Evolutionary conservation across 2,329 filamentous ascomycete genomes (phyloP), one percentile per base, ranked within the genome.

Genomic region (Aspergillus sp.): DNA sequence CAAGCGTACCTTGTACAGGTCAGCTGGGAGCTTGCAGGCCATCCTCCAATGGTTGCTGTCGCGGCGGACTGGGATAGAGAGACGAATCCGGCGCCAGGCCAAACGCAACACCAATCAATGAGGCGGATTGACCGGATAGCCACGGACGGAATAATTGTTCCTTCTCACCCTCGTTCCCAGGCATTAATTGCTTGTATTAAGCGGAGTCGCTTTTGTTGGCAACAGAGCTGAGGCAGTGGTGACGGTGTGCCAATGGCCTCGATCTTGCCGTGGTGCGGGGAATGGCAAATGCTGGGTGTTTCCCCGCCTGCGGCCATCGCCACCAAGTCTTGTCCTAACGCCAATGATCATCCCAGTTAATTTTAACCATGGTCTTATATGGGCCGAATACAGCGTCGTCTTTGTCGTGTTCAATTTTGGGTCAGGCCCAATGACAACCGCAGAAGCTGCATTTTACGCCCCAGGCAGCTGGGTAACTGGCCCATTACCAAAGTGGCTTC

Each of bases 291-390:
- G 38, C 39, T 44, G 53, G 36, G 53, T 27, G 25, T 38, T 41
- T 55, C 52, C 38, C 53, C 39, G 39, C 11, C 39, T 55, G 39
- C 39, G 3, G 30, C 39, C 53, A 42, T 55, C n/a, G 53, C 53
- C 53, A 55, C 39, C 53, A 21, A 36, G 5, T 47, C 39, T 17
- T n/a, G 25, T 44, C 4, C 53, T 8, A 15, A 44, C 53, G 53
- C 39, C 39, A 55, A 44, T 47, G 19, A 47, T 21, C 8, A 44
- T 39, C 53, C 52, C 53, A 17, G 42, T 30, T 27, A 23, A 23
- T 44, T 15, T 25, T n/a, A 25, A 25, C 10, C 15, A 21, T 36
- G 19, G 30, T 47, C 25, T 47, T 15, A 8, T 41, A 42, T 21
- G 30, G 39, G 53, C 10, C 47, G 47, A 30, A 50, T 50, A 27